Conservation (phyloP, 192 early-diverging fungal genomes). For the Coemansia sp. region DNA sequence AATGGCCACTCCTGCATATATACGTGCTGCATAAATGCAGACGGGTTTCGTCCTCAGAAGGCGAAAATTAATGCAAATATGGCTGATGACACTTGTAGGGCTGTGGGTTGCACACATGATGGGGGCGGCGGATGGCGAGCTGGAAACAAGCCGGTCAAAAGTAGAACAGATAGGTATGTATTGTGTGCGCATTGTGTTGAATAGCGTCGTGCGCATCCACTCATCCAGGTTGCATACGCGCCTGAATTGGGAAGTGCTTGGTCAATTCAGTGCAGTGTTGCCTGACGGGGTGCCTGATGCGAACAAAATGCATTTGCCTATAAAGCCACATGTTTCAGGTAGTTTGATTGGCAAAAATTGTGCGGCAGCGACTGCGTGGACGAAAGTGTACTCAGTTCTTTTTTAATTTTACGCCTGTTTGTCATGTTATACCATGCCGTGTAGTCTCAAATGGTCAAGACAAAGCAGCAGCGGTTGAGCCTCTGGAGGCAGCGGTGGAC, state of each 20-base stretch:
- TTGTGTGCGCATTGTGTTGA: not conserved
- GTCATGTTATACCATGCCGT: not conserved
- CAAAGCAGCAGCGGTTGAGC: not conserved
- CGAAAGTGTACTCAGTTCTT: not conserved
- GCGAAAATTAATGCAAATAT: slow-evolving; percentile 4
- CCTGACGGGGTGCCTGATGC: not conserved
- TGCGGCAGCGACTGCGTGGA: not conserved
- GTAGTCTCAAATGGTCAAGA: not conserved
- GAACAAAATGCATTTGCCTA: not conserved
- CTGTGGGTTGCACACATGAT: slow-evolving; percentile 18
- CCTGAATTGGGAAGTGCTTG: not conserved
- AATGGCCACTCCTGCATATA: not conserved
- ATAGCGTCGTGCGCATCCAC: not conserved
- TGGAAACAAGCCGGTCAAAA: not conserved
- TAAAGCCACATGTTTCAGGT: slow-evolving; percentile 2
- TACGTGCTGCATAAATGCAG: not conserved
- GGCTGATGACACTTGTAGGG: slow-evolving; percentile 12
- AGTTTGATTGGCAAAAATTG: slow-evolving; percentile 6
- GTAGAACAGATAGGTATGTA: slow-evolving; percentile 12
- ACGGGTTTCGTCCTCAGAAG: not conserved
- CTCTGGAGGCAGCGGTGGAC: not conserved
- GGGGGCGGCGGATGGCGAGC: slow-evolving; percentile 1
- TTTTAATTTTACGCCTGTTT: not conserved
- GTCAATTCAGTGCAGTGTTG: not conserved
- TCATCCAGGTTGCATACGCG: not conserved